Percentiles rank a stretch among this genome's conserved stretches.
Evolutionary conservation across 2,329 filamentous ascomycete genomes (phyloP).

Genomic region (Apiospora aurea): DNA sequence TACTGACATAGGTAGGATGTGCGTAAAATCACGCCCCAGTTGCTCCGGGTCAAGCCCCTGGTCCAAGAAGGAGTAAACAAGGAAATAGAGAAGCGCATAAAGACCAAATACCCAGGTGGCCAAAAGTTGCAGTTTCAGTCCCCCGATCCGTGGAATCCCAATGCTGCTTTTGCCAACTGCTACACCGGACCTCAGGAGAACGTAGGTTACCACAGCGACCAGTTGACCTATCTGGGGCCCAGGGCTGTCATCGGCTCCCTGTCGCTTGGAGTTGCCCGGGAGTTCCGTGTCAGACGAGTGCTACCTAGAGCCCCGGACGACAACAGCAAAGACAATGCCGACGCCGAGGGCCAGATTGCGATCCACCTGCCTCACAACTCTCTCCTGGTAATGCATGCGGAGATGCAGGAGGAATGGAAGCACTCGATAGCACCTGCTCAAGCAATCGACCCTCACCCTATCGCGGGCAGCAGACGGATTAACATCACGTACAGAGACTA

Average conservation of each 20-base stretch:
- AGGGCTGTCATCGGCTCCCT: conserved; percentile 88
- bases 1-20: conserved; percentile 64
- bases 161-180: conserved; percentile 94
- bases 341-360: conserved; percentile 83
- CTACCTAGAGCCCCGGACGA: conserved; percentile 63
- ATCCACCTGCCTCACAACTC: conserved; percentile 96
- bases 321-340: conserved; percentile 53
- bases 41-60: conserved; percentile 71
- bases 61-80: conserved; percentile 80
- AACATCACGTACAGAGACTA: conserved; percentile 96
- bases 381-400: conserved; percentile 92
- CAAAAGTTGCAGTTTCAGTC: conserved; percentile 82
- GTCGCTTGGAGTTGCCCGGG: conserved; percentile 88
- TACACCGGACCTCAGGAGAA: conserved; percentile 83
- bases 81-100: conserved; percentile 77
- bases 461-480: conserved; percentile 81
- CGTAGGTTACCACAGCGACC: conserved; percentile 92
- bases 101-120: conserved; percentile 69
- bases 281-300: conserved; percentile 86
- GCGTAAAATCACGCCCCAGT: conserved; percentile 75
- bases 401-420: conserved; percentile 98
- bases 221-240: conserved; percentile 91
- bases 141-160: conserved; percentile 77
- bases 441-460: conserved; percentile 83
- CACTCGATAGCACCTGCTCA: conserved; percentile 80